Conservation (phyloP, 2,329 filamentous ascomycete genomes). For the Thelonectria olida region DNA sequence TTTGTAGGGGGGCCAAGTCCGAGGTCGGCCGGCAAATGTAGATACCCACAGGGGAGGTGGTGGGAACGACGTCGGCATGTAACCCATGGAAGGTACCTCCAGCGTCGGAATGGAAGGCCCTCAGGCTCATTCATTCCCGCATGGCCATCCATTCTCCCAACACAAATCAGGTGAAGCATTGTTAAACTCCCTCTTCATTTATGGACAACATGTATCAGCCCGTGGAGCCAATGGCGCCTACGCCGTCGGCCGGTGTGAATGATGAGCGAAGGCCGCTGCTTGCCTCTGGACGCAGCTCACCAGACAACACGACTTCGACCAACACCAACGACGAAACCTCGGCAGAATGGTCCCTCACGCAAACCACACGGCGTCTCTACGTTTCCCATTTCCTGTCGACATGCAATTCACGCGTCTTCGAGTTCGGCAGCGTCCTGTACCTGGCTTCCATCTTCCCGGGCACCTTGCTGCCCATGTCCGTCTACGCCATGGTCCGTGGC, state of each 20-base stretch:
- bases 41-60: too few species aligned
- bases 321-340: background rate
- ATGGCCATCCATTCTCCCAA: background rate
- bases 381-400: slow-evolving; percentile 69
- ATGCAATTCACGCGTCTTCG: slow-evolving; percentile 72
- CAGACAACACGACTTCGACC: background rate
- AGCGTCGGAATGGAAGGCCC: too few species aligned
- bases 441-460: slow-evolving; percentile 63
- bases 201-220: slow-evolving; percentile 13
- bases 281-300: background rate
- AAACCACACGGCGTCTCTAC: slow-evolving; percentile 55
- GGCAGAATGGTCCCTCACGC: slow-evolving; percentile 22
- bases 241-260: too few species aligned
- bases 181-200: background rate
- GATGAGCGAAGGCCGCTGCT: slow-evolving; percentile 8
- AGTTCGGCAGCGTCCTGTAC: slow-evolving; percentile 70
- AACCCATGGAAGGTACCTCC: too few species aligned
- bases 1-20: too few species aligned
- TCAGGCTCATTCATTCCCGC: too few species aligned
- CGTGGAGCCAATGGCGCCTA: slow-evolving; percentile 13
- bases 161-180: background rate
- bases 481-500: slow-evolving; percentile 73
- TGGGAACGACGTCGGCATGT: too few species aligned
- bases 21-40: too few species aligned
- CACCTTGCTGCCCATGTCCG: slow-evolving; percentile 71